Evolutionary conservation across 1,284 basidiomycete species (phyloP).

Genomic region (Moesziomyces globuligerus): DNA sequence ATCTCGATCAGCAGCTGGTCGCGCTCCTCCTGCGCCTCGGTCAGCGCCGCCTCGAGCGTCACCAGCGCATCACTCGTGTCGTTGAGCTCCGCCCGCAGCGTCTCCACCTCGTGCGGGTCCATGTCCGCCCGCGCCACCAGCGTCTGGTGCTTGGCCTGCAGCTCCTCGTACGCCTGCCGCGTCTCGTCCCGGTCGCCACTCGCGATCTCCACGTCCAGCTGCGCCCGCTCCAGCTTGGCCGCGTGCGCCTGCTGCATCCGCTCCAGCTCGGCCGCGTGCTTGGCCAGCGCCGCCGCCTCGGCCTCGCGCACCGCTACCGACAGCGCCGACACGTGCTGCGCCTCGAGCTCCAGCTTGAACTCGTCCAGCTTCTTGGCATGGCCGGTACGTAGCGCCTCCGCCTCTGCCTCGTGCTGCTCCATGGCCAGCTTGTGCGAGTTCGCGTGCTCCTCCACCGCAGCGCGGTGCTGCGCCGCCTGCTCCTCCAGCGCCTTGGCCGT

Average conservation of each 20-base stretch:
- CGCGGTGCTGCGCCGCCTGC: slow-evolving; percentile 29
- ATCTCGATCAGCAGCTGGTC: slow-evolving; percentile 63
- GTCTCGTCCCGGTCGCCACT: slow-evolving; percentile 33
- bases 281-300: too few relatives aligned
- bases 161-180: slow-evolving; percentile 44
- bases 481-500: slow-evolving; percentile 31
- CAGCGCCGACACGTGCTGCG: slow-evolving; percentile 34
- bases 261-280: slow-evolving; percentile 14
- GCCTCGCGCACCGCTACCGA: slow-evolving; percentile 20
- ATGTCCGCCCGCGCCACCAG: slow-evolving; percentile 40
- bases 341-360: slow-evolving; percentile 36
- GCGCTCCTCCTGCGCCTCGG: slow-evolving; percentile 66
- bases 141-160: slow-evolving; percentile 42
- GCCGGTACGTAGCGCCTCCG: slow-evolving; percentile 12
- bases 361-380: slow-evolving; percentile 23
- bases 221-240: slow-evolving; percentile 32
- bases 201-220: slow-evolving; percentile 38
- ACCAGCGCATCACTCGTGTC: slow-evolving; percentile 66
- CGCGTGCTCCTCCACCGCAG: slow-evolving; percentile 17
- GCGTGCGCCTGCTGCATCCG: slow-evolving; percentile 24
- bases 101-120: slow-evolving; percentile 73
- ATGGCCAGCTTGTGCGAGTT: slow-evolving; percentile 1
- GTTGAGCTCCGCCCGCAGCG: slow-evolving; percentile 71
- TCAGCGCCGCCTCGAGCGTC: slow-evolving; percentile 66
- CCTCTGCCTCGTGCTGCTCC: slow-evolving; percentile 12